A percentile compares a stretch with the other conserved stretches of the same genome.
phyloP scores from a whole-genome alignment of 140 eudicot genomes.

The Ambrosia hybrid region DNA sequence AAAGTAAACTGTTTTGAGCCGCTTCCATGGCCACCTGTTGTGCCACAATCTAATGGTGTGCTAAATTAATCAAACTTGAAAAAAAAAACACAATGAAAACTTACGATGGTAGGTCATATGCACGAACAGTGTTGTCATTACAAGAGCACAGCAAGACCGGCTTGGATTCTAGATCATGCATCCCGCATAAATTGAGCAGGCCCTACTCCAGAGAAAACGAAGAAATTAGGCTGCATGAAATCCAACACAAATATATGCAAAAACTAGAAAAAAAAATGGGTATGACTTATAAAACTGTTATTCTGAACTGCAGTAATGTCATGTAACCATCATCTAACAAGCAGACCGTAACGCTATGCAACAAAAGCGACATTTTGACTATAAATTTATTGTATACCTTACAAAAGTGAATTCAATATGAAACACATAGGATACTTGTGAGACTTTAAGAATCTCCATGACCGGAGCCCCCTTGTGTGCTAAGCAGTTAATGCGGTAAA shows the following conservation, averaged over 20 bases:
- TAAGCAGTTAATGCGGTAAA: too few relatives aligned
- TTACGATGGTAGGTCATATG: slow-evolving; percentile 92
- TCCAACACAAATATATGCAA: background rate
- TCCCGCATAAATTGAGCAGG: slow-evolving; percentile 69
- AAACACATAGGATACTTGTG: too few relatives aligned
- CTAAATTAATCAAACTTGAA: background rate
- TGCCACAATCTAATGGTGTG: background rate
- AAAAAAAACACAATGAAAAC: slow-evolving; percentile 25
- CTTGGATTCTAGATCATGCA: slow-evolving; percentile 86
- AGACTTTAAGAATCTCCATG: too few relatives aligned
- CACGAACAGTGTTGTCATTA: slow-evolving; percentile 74
- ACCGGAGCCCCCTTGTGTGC: too few relatives aligned
- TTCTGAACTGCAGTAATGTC: too few relatives aligned
- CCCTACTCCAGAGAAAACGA: slow-evolving; percentile 50
- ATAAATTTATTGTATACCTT: too few relatives aligned
- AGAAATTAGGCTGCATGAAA: slow-evolving; percentile 14
- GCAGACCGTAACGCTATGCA: too few relatives aligned
- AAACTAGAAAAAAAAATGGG: too few relatives aligned
- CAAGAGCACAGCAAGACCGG: slow-evolving; percentile 80
- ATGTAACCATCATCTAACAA: too few relatives aligned
- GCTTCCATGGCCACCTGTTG: background rate
- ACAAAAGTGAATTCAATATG: too few relatives aligned
- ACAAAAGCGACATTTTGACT: too few relatives aligned
- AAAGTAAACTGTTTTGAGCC: background rate
- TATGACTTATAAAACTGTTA: too few relatives aligned